Base-by-base conservation (phyloP, 73 alveolate species). In the Tetrahymena malaccensis region DNA sequence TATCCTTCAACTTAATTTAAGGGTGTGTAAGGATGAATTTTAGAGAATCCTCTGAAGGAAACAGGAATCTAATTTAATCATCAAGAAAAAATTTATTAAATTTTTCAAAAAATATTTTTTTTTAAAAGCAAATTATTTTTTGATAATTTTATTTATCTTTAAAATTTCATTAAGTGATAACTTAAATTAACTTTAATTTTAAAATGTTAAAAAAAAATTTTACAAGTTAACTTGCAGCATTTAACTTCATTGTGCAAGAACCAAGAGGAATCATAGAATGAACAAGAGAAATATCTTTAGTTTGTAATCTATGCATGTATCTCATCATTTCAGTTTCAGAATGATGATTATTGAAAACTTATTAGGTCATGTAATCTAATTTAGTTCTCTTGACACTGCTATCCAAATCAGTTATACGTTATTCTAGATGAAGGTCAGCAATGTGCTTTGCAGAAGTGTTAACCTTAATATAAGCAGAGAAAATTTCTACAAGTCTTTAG, bases 191-290 rank as follows among this genome's bases (percentile, higher is more conserved):
- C 10, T 70, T 3, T 70, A 4, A 1, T 31, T 22, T 22, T 0
- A 25, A 15, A 27, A 33, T 31, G 1, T 27, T 70, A 9, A 22
- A 31, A 11, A 3, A 27, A 11, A 22, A 19, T 0, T 11, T 70
- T 70, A 70, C 89, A 70, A 70, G 89, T n/a, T 95, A 95, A 84
- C 97, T 96, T 19, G 99, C 97, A 17, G 99, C 98, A 96, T 98
- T 98, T 43, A 98, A 98, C 97, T 98, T 98, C 99, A 98, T 97
- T 35, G 99, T 98, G 98, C 99, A 98, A 33, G 99, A 96, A 35
- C 99, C 99, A 21, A 98, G 97, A 34, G 99, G 98, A 55, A 98
- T 98, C 99, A 98, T 98, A 7, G 98, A 97, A 55, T 96, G 97
- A 17, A 98, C 95, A 40, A 97, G 96, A 19, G 97, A 94, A 89